Conservation (phyloP, 148 eudicot genomes). For the Heliamphora exappendiculata region DNA sequence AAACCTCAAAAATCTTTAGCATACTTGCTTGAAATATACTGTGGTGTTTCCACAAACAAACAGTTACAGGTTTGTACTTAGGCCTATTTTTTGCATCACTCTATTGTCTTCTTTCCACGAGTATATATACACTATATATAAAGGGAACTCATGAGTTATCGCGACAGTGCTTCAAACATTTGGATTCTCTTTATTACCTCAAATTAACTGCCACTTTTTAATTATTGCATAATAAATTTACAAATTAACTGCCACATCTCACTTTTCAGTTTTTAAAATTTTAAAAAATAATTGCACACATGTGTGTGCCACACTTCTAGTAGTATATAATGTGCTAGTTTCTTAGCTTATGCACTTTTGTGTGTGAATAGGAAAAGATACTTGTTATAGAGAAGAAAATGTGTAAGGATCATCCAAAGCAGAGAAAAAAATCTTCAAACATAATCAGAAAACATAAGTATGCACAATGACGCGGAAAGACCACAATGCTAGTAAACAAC, state of each 20-base stretch:
- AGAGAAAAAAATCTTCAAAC: neutral
- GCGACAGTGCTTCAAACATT: no score
- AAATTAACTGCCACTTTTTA: no score
- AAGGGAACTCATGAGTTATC: no score
- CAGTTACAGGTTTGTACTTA: conserved; percentile 54
- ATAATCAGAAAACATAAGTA: no score
- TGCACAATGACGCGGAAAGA: neutral
- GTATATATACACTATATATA: no score
- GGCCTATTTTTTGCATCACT: neutral
- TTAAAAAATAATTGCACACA: no score
- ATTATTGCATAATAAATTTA: no score
- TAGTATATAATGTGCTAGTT: neutral
- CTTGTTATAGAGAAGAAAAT: neutral
- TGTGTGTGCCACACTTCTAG: no score
- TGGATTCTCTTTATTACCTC: no score
- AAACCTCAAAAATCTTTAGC: conserved; percentile 95
- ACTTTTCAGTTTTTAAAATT: no score
- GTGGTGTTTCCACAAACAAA: conserved; percentile 74
- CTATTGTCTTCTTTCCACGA: neutral
- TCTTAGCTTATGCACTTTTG: neutral
- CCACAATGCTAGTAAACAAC: neutral
- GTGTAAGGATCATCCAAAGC: neutral
- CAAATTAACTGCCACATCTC: no score
- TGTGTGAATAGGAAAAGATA: neutral
- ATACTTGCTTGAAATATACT: conserved; percentile 78